These are phyloP conservation scores for Blepharisma japonicum DNA, from an alignment of 73 alveolate genomes.

Conservation along the genomic window DNA sequence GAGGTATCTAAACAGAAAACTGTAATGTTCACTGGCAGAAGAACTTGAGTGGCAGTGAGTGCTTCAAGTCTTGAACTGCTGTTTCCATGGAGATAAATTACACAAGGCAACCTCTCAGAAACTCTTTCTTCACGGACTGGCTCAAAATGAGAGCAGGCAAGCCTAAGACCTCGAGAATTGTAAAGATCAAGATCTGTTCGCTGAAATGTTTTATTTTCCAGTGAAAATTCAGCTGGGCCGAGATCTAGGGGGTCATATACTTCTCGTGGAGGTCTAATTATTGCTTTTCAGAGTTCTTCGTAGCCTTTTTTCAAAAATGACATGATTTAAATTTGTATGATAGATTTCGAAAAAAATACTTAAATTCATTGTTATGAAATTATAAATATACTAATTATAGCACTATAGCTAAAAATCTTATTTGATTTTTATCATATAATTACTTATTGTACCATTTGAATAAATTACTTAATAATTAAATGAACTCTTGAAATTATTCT, in stretches of 20 bases:
- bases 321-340: neutral
- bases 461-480: too few species aligned
- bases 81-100: conserved; percentile 91
- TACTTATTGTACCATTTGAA: too few species aligned
- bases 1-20: conserved; percentile 87
- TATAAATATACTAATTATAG: too few species aligned
- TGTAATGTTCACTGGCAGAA: conserved; percentile 66
- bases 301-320: conserved; percentile 53
- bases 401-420: too few species aligned
- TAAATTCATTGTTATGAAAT: too few species aligned
- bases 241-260: conserved; percentile 67
- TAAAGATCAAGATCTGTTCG: conserved; percentile 67
- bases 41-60: conserved; percentile 57
- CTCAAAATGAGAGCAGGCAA: conserved; percentile 80
- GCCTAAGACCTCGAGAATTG: conserved; percentile 53
- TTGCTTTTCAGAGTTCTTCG: conserved; percentile 90
- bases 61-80: conserved; percentile 87
- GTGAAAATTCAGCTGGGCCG: conserved; percentile 62
- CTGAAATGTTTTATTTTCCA: conserved; percentile 53
- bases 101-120: conserved; percentile 76
- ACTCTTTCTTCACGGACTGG: conserved; percentile 42
- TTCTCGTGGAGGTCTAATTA: conserved; percentile 92
- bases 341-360: too few species aligned
- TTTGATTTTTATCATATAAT: too few species aligned
- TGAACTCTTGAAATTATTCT: too few species aligned